Base-by-base conservation (phyloP, 139 green algal genomes). In the Mychonastes homosphaera region DNA sequence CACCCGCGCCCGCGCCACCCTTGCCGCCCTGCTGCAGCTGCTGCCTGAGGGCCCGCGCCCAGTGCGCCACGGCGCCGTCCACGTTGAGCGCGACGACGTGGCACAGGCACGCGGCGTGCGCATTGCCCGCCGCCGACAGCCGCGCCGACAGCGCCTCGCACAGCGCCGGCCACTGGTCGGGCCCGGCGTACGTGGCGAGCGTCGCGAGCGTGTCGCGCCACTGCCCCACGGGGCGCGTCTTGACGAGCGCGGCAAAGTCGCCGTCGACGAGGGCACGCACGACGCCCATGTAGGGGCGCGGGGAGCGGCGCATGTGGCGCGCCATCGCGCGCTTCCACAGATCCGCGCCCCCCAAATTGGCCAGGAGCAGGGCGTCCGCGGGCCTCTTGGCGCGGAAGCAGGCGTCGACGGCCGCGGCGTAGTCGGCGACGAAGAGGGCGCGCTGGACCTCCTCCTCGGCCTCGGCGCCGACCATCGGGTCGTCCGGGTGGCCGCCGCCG, bases 171-270 rank as follows among this genome's bases (percentile, higher is more conserved):
- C 81, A 88, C 58, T 80, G 60, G n/a, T 82, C 81, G 6, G 48
- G 36, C 36, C 32, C 67, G 4, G 76, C 78, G 62, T 95, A 96
- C 13, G 91, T 94, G 52, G 84, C 82, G 49, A 99, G 77, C 56
- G 94, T 70, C 15, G 91, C 92, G 43, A 98, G 72, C 15, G 92
- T 99, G 70, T 98, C 92, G 15, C 74, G 69, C 92, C 92, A 99
- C 23, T 79, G 65, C 9, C 67, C 60, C 9, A 91, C 73, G 0
- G 85, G 89, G 2, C 85, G 81, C 9, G 77, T 74, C 35, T 82
- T 67, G 23, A 98, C 78, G 21, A 97, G 80, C 3, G 62, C 65
- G 35, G 63, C 54, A 53, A 87, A 88, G 71, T 98, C 86, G 32
- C 79, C 65, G 36, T 81, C 72, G 38, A 82, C 51, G 47, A 74